These are phyloP conservation scores for Colletotrichum spinosum DNA, from an alignment of 2,329 filamentous ascomycete species.

Conservation along the genomic window DNA sequence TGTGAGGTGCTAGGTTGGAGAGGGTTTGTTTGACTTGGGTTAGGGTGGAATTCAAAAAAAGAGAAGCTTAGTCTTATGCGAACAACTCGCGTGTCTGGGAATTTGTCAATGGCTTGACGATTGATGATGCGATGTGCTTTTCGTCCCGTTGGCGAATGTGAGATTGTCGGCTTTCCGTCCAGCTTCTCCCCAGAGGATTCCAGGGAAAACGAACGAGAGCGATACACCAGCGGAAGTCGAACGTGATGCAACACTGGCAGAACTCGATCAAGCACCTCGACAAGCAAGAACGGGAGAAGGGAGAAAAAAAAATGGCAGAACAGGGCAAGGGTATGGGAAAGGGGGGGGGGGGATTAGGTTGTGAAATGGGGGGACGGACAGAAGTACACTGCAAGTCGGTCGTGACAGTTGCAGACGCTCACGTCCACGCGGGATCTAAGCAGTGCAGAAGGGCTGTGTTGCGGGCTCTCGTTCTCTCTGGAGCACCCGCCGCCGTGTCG, in stretches of 20 bases:
- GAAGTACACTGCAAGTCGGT: slow-evolving; percentile 21
- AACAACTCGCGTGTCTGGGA: slow-evolving; percentile 13
- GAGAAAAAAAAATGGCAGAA: background rate
- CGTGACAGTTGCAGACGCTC: slow-evolving; percentile 14
- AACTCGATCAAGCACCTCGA: background rate
- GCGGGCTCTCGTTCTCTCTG: too few species aligned
- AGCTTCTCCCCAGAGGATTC: background rate
- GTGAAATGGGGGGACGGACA: slow-evolving; percentile 26
- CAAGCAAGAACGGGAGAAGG: background rate
- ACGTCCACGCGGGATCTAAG: background rate
- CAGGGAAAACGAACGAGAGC: slow-evolving; percentile 3
- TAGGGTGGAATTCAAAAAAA: background rate
- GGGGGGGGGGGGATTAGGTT: slow-evolving; percentile 26
- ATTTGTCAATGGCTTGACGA: slow-evolving; percentile 15
- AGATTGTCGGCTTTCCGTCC: too few species aligned
- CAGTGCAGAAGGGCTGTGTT: slow-evolving; percentile 26
- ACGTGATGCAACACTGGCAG: too few species aligned
- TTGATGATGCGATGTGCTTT: background rate
- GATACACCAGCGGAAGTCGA: slow-evolving; percentile 2
- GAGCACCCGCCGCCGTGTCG: background rate
- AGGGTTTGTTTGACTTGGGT: slow-evolving; percentile 1
- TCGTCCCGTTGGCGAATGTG: background rate
- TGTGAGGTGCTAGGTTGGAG: background rate
- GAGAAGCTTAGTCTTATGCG: slow-evolving; percentile 30
- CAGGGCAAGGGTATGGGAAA: slow-evolving; percentile 33